Percentiles rank a stretch among this genome's conserved stretches.
Evolutionary conservation across 495 filamentous ascomycete species (phyloP).

Genomic region (Aspergillus ostianus): DNA sequence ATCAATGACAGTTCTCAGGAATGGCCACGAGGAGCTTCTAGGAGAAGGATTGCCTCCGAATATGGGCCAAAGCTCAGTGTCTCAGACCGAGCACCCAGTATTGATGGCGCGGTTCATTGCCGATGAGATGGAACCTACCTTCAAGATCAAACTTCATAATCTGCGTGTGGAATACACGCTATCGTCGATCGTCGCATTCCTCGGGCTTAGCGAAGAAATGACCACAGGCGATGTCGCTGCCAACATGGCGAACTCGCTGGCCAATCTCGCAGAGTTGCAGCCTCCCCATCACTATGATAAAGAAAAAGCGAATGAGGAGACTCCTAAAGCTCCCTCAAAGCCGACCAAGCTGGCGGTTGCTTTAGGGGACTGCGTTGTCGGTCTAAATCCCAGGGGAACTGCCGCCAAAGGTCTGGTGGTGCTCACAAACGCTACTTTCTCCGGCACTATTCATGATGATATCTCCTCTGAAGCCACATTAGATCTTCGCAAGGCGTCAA

Average conservation of each 20-base stretch:
- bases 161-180: constrained; percentile 82
- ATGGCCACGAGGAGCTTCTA: constrained; percentile 67
- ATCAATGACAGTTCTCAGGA: constrained; percentile 57
- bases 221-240: constrained; percentile 71
- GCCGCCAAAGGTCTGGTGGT: constrained; percentile 73
- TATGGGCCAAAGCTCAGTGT: constrained; percentile 12
- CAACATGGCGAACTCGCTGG: constrained; percentile 76
- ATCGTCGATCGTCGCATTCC: constrained; percentile 72
- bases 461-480: constrained; percentile 58
- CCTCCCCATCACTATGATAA: constrained; percentile 22
- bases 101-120: constrained; percentile 83
- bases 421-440: constrained; percentile 71
- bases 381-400: constrained; percentile 78
- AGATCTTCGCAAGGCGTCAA: constrained; percentile 71
- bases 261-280: constrained; percentile 64
- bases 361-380: constrained; percentile 75
- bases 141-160: constrained; percentile 83
- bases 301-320: constrained; percentile 16
- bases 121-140: constrained; percentile 87
- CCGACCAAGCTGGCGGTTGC: constrained; percentile 68
- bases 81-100: constrained; percentile 48
- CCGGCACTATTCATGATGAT: constrained; percentile 58
- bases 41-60: constrained; percentile 43
- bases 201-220: constrained; percentile 63
- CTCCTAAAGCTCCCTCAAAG: constrained; percentile 32